Evolutionary conservation across 345 rosid species (phyloP).

Genomic region (Bruguiera gymnorhiza): DNA sequence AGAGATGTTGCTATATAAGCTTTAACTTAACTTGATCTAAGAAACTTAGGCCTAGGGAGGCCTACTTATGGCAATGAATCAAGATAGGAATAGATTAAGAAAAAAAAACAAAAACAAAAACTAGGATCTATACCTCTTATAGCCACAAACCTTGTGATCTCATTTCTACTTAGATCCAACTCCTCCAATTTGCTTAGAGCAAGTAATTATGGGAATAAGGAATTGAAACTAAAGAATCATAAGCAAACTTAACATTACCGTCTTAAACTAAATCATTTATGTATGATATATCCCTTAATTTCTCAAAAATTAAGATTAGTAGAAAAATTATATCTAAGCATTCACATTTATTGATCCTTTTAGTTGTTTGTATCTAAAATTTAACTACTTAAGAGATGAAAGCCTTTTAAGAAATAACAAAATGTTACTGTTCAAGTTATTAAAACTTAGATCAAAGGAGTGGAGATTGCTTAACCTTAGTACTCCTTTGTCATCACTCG

Average conservation of each 20-base stretch:
- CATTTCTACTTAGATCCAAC: conserved; percentile 3
- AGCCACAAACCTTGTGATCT: no score
- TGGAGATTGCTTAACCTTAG: neutral
- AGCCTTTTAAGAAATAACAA: neutral
- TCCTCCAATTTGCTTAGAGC: conserved; percentile 4
- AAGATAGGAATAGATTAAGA: neutral
- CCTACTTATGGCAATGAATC: neutral
- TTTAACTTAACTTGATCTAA: neutral
- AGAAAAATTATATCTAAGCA: no score
- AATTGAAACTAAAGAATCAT: neutral
- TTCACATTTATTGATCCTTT: neutral
- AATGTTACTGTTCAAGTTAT: neutral
- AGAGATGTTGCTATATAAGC: no score
- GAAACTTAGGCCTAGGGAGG: no score
- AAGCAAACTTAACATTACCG: neutral
- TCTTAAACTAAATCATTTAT: no score
- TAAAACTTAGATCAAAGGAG: neutral
- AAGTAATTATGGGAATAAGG: neutral
- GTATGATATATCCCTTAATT: no score
- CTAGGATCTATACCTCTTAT: no score
- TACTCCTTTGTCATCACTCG: no score
- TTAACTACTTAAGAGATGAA: neutral
- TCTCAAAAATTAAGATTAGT: no score
- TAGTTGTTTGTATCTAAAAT: neutral
- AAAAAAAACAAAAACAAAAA: no score